Percentiles rank a stretch among this genome's conserved stretches.
Conservation (phyloP, 148 eudicot genomes). For the Rhododendron griersonianum region DNA sequence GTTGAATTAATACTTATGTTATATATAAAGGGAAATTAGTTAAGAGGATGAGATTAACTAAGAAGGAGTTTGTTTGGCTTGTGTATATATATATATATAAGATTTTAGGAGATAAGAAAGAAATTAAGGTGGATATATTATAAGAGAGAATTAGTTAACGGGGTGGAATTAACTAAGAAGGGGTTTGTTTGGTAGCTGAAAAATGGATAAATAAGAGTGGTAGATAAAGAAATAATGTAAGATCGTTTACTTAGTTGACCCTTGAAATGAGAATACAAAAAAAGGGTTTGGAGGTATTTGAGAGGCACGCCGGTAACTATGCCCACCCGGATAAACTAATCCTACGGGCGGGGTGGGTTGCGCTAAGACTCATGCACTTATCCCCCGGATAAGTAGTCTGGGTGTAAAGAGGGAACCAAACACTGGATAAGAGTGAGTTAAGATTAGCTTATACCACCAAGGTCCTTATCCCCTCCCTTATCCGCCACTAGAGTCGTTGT, state of each 20-base stretch:
- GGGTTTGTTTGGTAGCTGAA: too few relatives aligned
- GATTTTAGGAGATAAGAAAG: not conserved
- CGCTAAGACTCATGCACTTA: not conserved
- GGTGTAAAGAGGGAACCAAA: not conserved
- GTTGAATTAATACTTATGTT: not conserved
- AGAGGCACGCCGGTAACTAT: not conserved
- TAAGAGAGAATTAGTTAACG: not conserved
- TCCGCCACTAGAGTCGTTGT: too few relatives aligned
- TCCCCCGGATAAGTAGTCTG: not conserved
- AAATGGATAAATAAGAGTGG: not conserved
- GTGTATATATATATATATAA: not conserved
- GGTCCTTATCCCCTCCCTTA: too few relatives aligned
- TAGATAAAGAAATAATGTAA: too few relatives aligned
- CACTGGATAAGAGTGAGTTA: not conserved
- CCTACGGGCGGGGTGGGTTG: not conserved
- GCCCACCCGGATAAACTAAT: not conserved
- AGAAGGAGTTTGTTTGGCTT: too few relatives aligned
- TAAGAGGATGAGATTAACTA: not conserved
- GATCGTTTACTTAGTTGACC: not conserved
- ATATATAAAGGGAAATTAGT: not conserved
- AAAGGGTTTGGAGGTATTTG: not conserved
- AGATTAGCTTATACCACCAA: not conserved
- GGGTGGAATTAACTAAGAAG: not conserved
- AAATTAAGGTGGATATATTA: not conserved
- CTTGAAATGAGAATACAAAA: too few relatives aligned